Evolutionary conservation across 257 asterid species (phyloP).

Genomic region (Paraleonurus japonicus): DNA sequence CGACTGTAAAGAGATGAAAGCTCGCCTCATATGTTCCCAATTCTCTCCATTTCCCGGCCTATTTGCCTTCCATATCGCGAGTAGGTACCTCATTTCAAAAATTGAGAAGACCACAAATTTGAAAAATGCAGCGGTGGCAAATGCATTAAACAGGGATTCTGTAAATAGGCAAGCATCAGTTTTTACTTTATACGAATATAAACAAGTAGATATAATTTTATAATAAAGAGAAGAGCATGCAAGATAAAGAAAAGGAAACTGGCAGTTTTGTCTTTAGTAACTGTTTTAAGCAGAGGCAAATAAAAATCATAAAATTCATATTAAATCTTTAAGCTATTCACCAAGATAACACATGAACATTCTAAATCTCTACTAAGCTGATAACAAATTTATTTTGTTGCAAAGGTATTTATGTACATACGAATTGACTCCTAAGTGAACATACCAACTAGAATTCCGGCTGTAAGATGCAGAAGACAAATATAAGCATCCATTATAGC

Average conservation of each 20-base stretch:
- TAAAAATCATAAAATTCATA: not conserved
- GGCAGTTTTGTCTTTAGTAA: not conserved
- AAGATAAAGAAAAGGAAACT: not conserved
- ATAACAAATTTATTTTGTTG: too few relatives aligned
- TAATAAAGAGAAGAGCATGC: slow-evolving; percentile 1
- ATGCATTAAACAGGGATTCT: slow-evolving; percentile 96
- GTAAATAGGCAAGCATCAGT: slow-evolving; percentile 28
- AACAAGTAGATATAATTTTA: not conserved
- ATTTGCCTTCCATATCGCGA: slow-evolving; percentile 95
- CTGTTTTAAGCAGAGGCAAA: not conserved
- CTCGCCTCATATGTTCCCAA: slow-evolving; percentile 97
- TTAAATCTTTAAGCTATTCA: not conserved
- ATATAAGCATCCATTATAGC: slow-evolving; percentile 98
- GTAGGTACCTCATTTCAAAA: slow-evolving; percentile 98
- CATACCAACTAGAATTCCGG: slow-evolving; percentile 96
- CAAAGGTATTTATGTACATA: not conserved
- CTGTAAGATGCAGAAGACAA: slow-evolving; percentile 97
- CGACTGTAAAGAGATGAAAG: slow-evolving; percentile 95
- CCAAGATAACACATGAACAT: too few relatives aligned
- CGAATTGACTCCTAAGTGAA: slow-evolving; percentile 11
- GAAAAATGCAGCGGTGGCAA: slow-evolving; percentile 98
- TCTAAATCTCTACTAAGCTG: too few relatives aligned
- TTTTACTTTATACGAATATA: slow-evolving; percentile 9
- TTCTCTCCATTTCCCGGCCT: slow-evolving; percentile 81
- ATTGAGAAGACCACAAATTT: slow-evolving; percentile 97